A percentile compares a stretch with the other conserved stretches of the same genome.
Evolutionary conservation across 2,329 filamentous ascomycete genomes (phyloP).

Genomic region (Talaromyces sp.): DNA sequence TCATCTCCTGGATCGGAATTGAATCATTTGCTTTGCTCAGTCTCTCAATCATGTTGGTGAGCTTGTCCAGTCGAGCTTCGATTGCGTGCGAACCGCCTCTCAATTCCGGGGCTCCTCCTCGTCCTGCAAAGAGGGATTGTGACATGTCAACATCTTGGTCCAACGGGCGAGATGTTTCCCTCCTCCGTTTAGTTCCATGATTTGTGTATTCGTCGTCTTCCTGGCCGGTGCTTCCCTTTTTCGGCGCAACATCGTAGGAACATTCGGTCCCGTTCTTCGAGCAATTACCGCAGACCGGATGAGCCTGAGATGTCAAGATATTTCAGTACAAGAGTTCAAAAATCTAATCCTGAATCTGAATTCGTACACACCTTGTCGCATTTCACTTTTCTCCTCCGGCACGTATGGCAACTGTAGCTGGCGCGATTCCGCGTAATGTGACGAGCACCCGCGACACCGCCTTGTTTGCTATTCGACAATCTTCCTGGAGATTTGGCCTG

Average conservation of each 20-base stretch:
- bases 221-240: constrained; percentile 17
- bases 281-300: constrained; percentile 42
- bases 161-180: constrained; percentile 21
- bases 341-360: not conserved
- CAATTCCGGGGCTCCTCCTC: constrained; percentile 20
- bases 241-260: constrained; percentile 30
- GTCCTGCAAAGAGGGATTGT: constrained; percentile 25
- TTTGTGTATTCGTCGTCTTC: constrained; percentile 9
- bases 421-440: constrained; percentile 44
- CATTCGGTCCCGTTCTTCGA: constrained; percentile 38
- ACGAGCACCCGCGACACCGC: constrained; percentile 19
- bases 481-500: not conserved
- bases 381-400: constrained; percentile 43
- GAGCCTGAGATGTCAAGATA: constrained; percentile 22
- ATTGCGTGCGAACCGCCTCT: constrained; percentile 32
- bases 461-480: not conserved
- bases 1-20: constrained; percentile 9
- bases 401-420: constrained; percentile 43
- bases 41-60: constrained; percentile 40
- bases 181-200: constrained; percentile 31
- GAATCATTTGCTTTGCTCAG: constrained; percentile 31
- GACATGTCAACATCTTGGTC: constrained; percentile 29
- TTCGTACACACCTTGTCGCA: constrained; percentile 33
- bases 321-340: not conserved
- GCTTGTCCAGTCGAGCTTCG: constrained; percentile 37